A percentile compares a stretch with the other conserved stretches of the same genome.
phyloP scores from a whole-genome alignment of 1,139 yeast genomes.

The Hyphopichia burtonii region DNA sequence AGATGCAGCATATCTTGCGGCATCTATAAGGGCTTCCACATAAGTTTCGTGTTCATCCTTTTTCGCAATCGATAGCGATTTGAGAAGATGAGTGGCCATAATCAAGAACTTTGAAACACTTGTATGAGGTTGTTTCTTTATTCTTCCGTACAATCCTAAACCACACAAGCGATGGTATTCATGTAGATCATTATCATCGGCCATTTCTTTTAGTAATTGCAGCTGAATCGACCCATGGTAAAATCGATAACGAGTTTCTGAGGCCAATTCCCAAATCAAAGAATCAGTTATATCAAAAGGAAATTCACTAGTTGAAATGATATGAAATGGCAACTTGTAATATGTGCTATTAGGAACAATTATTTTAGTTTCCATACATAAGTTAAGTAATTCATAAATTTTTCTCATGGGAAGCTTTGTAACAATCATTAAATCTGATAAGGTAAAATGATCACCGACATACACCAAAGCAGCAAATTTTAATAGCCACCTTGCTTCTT shows the following conservation, averaged over 20 bases:
- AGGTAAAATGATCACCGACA: conserved; percentile 39
- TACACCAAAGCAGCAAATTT: conserved; percentile 47
- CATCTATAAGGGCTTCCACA: conserved; percentile 30
- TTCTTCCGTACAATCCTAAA: conserved; percentile 32
- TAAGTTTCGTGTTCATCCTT: conserved; percentile 27
- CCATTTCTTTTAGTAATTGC: conserved; percentile 24
- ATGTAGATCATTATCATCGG: conserved; percentile 23
- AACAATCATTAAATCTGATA: conserved; percentile 44
- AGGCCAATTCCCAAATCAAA: conserved; percentile 37
- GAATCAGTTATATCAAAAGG: conserved; percentile 39
- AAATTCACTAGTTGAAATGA: conserved; percentile 27
- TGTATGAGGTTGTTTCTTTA: conserved; percentile 16
- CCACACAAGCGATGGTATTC: conserved; percentile 44
- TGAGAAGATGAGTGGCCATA: conserved; percentile 35
- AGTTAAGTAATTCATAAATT: conserved; percentile 27
- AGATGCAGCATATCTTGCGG: conserved; percentile 37
- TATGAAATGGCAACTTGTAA: conserved; percentile 50
- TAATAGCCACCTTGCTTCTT: conserved; percentile 23
- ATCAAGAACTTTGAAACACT: conserved; percentile 25
- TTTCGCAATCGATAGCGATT: conserved; percentile 25
- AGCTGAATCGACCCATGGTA: conserved; percentile 37
- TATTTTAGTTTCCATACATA: conserved; percentile 33
- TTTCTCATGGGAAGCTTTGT: conserved; percentile 29
- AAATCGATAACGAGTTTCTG: conserved; percentile 30
- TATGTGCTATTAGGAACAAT: conserved; percentile 42